Percentiles rank a stretch among this genome's conserved stretches.
Evolutionary conservation across 2,329 filamentous ascomycete species (phyloP).

Genomic region (Ophiostoma pallidulum): DNA sequence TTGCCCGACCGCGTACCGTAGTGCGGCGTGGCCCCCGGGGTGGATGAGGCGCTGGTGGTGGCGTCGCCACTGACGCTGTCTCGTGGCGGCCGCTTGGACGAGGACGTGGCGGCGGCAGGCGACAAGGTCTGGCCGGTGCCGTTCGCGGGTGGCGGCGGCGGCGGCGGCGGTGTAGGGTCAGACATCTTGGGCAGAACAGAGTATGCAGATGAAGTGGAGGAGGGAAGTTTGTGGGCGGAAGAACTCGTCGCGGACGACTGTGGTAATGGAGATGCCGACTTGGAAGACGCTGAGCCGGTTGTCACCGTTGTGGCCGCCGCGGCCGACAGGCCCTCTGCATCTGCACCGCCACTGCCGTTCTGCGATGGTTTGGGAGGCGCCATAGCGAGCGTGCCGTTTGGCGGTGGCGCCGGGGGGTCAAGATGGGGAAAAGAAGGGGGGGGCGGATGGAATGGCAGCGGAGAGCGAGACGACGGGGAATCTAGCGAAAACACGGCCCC

Average conservation of each 20-base stretch:
- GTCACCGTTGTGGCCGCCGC: not conserved
- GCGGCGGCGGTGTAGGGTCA: slow-evolving; percentile 17
- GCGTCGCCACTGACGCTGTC: slow-evolving; percentile 33
- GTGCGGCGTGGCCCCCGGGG: slow-evolving; percentile 39
- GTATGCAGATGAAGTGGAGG: slow-evolving; percentile 19
- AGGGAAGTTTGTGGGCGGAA: slow-evolving; percentile 19
- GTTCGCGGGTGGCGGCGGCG: slow-evolving; percentile 7
- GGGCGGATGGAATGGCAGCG: slow-evolving; percentile 5
- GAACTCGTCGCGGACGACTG: slow-evolving; percentile 2
- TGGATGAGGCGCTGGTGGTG: not conserved
- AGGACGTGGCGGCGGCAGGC: slow-evolving; percentile 19
- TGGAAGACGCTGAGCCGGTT: slow-evolving; percentile 1
- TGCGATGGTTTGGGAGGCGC: slow-evolving; percentile 14
- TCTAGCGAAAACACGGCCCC: not conserved
- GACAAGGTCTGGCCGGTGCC: slow-evolving; percentile 3
- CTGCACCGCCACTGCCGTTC: slow-evolving; percentile 3
- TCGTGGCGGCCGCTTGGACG: slow-evolving; percentile 36
- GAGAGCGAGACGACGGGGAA: slow-evolving; percentile 6
- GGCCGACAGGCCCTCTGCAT: slow-evolving; percentile 1
- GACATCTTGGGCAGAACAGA: slow-evolving; percentile 25
- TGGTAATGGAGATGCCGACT: slow-evolving; percentile 6
- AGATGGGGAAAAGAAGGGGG: not conserved
- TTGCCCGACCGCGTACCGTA: slow-evolving; percentile 95
- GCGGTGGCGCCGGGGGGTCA: slow-evolving; percentile 4
- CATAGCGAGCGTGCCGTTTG: slow-evolving; percentile 8